A percentile compares a stretch with the other conserved stretches of the same genome.
These are phyloP conservation scores for Exophiala oligosperma DNA, from an alignment of 2,329 filamentous ascomycete species.

Conservation along the genomic window DNA sequence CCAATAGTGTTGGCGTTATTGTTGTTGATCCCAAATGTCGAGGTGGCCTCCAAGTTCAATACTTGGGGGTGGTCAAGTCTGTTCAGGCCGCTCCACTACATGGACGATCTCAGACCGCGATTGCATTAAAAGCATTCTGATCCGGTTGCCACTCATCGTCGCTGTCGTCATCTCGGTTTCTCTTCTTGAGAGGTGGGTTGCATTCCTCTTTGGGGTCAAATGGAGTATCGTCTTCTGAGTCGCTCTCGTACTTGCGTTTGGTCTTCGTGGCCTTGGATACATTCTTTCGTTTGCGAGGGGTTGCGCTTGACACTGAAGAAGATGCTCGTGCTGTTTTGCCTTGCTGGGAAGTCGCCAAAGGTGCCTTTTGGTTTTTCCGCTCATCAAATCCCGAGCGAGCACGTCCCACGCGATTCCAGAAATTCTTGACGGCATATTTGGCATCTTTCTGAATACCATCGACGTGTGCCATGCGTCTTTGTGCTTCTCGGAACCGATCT, in stretches of 20 bases:
- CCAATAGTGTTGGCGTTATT: background rate
- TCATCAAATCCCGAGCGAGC: conserved; percentile 25
- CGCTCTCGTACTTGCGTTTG: background rate
- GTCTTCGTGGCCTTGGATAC: background rate
- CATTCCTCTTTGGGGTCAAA: conserved; percentile 2
- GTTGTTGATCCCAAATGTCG: background rate
- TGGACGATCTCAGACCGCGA: background rate
- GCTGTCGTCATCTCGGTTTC: conserved; percentile 12
- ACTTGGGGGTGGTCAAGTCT: too few relatives aligned
- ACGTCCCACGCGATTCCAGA: conserved; percentile 27
- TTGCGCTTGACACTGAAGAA: background rate
- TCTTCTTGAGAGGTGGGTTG: conserved; percentile 2
- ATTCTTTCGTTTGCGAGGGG: background rate
- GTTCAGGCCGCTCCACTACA: background rate
- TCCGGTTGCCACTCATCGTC: conserved; percentile 14
- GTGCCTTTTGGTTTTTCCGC: conserved; percentile 22
- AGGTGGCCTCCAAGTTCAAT: background rate
- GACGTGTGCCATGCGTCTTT: conserved; percentile 13
- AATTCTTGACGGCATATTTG: conserved; percentile 25
- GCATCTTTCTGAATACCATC: conserved; percentile 10
- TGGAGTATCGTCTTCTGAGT: conserved; percentile 5
- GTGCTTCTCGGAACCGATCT: conserved; percentile 22
- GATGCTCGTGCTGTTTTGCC: conserved; percentile 1
- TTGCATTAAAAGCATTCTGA: background rate
- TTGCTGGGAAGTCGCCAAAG: conserved; percentile 21